Evolutionary conservation across 345 rosid species (phyloP), one percentile per base, ranked within the genome.

Genomic region (Dimocarpus longan): DNA sequence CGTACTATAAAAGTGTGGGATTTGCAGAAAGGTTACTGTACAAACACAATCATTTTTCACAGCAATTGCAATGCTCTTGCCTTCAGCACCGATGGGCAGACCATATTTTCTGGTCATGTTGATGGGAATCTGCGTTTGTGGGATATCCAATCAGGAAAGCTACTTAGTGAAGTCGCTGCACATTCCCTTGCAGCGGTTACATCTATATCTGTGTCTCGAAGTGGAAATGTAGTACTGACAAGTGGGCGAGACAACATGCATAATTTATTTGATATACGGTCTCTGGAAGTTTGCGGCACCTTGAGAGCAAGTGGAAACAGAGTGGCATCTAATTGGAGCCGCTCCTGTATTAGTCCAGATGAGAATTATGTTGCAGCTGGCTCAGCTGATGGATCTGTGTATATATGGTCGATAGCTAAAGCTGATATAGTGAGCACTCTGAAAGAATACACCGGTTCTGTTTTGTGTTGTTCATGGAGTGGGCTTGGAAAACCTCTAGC

Each of bases 1-100:
- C 95, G 99, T n/a, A 94, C 97, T 0, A 91, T 96, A 78, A 96
- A 96, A 82, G 81, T 96, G 32, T 96, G 98, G 99, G 98, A 96
- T 87, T 76, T 96, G 88, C 99, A 88, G 73, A 96, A 93, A 81
- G 99, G 99, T 76, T 94, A 90, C 86, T 96, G 99, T 88, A 90
- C 89, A 18, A 94, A 87, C 92, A 96, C 99, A 0, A 90, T 96
- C 72, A 87, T 96, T 70, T 96, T 91, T 78, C 88, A 84, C 73
- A 94, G 98, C 87, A 93, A 94, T 84, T 94, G 99, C 90, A 96
- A 94, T 81, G 84, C 99, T 75, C 84, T 90, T 66, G 89, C 90
- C 85, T 87, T 96, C 87, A 90, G 94, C 85, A 85, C 82, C 76
- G 99, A 94, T 73, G 99, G 98, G 63, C 94, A 86, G 78, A 93